phyloP scores from a whole-genome alignment of 805 yeast genomes.

The Kurtzmaniella fragi region DNA sequence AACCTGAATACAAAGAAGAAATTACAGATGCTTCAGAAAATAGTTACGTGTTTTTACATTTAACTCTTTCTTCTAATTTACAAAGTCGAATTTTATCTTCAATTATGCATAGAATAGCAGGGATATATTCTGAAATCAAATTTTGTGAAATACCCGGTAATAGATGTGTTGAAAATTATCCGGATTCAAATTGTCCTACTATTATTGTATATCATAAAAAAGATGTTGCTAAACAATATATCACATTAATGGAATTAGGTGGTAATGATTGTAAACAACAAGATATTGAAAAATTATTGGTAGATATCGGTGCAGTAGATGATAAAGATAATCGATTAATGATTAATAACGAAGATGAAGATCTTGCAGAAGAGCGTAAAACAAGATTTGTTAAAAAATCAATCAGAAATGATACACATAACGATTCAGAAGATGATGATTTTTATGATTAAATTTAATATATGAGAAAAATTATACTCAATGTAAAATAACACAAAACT shows the following conservation, averaged over 20 bases:
- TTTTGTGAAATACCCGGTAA: slow-evolving; percentile 89
- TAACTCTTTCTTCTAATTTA: slow-evolving; percentile 60
- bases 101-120: slow-evolving; percentile 54
- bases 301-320: slow-evolving; percentile 60
- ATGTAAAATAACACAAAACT: too few species aligned
- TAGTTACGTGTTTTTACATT: slow-evolving; percentile 68
- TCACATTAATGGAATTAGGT: slow-evolving; percentile 77
- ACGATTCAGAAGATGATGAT: slow-evolving; percentile 25
- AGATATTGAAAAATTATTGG: slow-evolving; percentile 73
- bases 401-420: slow-evolving; percentile 36
- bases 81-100: slow-evolving; percentile 71
- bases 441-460: slow-evolving; percentile 17
- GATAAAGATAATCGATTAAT: slow-evolving; percentile 62
- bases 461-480: too few species aligned
- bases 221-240: slow-evolving; percentile 72
- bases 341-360: slow-evolving; percentile 51
- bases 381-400: slow-evolving; percentile 55
- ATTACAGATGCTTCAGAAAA: slow-evolving; percentile 76
- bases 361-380: slow-evolving; percentile 46
- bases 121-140: slow-evolving; percentile 73
- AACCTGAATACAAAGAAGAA: slow-evolving; percentile 83
- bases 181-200: slow-evolving; percentile 89
- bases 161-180: slow-evolving; percentile 90
- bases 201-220: slow-evolving; percentile 74
- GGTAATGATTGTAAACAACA: slow-evolving; percentile 68